These are phyloP conservation scores for Akebia trifoliata DNA, from an alignment of 164 flowering plant genomes.

Conservation along the genomic window DNA sequence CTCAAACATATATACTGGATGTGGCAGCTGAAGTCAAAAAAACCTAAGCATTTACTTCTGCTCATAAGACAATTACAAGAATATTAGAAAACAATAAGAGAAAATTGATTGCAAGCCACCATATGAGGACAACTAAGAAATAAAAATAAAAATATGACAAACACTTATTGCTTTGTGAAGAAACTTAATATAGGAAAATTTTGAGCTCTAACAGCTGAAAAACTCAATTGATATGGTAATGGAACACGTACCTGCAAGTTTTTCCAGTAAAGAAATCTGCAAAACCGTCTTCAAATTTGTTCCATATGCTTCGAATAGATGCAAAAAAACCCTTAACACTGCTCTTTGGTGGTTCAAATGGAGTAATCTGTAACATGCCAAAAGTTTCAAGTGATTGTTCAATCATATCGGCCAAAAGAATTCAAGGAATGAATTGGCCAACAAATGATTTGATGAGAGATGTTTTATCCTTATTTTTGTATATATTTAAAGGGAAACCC, in stretches of 20 bases:
- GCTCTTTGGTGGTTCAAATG: conserved; percentile 8
- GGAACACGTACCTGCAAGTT: conserved; percentile 67
- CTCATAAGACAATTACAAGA: conserved; percentile 15
- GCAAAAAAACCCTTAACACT: conserved; percentile 17
- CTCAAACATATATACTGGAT: conserved; percentile 79
- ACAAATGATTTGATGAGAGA: too few relatives aligned
- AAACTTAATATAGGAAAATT: neutral
- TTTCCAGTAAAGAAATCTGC: conserved; percentile 70
- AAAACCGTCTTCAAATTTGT: conserved; percentile 49
- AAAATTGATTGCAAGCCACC: neutral
- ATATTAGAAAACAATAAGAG: neutral
- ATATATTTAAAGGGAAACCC: too few relatives aligned
- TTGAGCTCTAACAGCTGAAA: neutral
- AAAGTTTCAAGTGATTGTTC: neutral
- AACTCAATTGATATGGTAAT: too few relatives aligned
- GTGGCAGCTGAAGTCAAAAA: conserved; percentile 89
- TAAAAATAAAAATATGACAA: neutral
- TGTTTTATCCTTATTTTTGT: too few relatives aligned
- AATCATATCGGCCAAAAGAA: neutral
- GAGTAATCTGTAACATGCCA: conserved; percentile 4
- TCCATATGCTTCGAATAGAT: conserved; percentile 53
- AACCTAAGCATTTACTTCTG: conserved; percentile 71
- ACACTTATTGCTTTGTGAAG: neutral
- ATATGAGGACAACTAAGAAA: neutral
- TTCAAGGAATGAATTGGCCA: neutral